Evolutionary conservation across 768 basidiomycete genomes (phyloP).

Genomic region (Psilocybe cyanescens): DNA sequence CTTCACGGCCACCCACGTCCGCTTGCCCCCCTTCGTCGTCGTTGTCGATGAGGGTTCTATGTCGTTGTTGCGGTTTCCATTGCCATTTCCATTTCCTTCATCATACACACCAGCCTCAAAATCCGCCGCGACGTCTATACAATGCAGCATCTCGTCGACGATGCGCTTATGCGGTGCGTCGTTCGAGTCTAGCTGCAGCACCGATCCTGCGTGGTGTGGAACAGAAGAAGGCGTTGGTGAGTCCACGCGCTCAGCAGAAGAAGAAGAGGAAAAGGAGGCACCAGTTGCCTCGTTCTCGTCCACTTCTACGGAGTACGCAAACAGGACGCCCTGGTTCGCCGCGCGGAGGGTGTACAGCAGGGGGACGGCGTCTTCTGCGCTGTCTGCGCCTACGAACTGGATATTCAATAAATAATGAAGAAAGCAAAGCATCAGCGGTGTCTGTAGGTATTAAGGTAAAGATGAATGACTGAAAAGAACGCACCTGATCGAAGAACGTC

Average conservation of each 20-base stretch:
- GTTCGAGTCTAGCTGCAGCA: slow-evolving; percentile 2
- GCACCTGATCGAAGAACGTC: slow-evolving; percentile 87
- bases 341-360: slow-evolving; percentile 63
- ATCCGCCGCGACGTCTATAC: slow-evolving; percentile 79
- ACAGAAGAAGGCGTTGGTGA: slow-evolving; percentile 11
- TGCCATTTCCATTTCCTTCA: background rate
- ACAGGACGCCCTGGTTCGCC: slow-evolving; percentile 74
- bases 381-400: slow-evolving; percentile 91
- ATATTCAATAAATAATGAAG: background rate
- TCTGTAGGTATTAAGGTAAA: background rate
- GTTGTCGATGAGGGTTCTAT: no score
- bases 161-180: slow-evolving; percentile 56
- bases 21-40: slow-evolving; percentile 37
- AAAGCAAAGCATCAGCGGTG: background rate
- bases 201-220: background rate
- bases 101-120: slow-evolving; percentile 62
- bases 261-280: slow-evolving; percentile 21
- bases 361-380: slow-evolving; percentile 68
- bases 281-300: slow-evolving; percentile 59
- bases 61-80: background rate
- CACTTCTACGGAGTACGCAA: slow-evolving; percentile 88
- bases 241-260: slow-evolving; percentile 18
- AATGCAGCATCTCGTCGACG: slow-evolving; percentile 75
- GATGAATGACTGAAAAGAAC: slow-evolving; percentile 14
- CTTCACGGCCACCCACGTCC: slow-evolving; percentile 88